A percentile compares a stretch with the other conserved stretches of the same genome.
These are phyloP conservation scores for Pseudocercospora pini-densiflorae DNA, from an alignment of 2,329 filamentous ascomycete species.

Conservation along the genomic window DNA sequence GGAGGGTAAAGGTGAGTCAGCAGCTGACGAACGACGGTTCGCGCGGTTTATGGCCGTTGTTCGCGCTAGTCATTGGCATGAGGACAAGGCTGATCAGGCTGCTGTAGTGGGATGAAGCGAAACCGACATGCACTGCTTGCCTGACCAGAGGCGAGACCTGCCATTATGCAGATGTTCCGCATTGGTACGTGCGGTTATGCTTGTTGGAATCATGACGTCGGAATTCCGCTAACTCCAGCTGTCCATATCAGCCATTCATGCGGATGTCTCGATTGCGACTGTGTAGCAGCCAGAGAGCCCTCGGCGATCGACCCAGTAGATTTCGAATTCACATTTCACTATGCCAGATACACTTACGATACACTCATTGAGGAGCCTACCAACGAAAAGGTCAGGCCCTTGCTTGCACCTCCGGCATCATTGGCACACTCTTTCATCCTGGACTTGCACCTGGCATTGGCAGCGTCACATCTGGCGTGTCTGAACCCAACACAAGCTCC, in stretches of 20 bases:
- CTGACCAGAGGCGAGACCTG: conserved; percentile 11
- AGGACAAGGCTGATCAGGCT: not conserved
- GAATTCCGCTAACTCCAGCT: not conserved
- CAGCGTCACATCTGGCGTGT: conserved; percentile 13
- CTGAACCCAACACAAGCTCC: not conserved
- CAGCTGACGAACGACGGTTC: not conserved
- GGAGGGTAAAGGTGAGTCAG: conserved; percentile 10
- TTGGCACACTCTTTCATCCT: conserved; percentile 14
- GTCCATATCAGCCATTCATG: conserved; percentile 2
- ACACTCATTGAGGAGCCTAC: conserved; percentile 9
- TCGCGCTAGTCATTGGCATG: not conserved
- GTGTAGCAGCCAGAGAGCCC: not conserved
- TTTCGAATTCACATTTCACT: conserved; percentile 16
- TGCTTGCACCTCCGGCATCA: conserved; percentile 13
- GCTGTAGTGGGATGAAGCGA: conserved; percentile 13
- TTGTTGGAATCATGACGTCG: not conserved
- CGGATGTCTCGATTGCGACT: conserved; percentile 10
- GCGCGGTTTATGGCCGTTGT: not conserved
- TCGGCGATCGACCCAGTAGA: not conserved
- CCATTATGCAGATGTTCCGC: conserved; percentile 7
- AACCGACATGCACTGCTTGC: conserved; percentile 12
- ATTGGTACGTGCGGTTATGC: not conserved
- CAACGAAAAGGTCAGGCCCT: conserved; percentile 8
- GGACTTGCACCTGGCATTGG: conserved; percentile 15
- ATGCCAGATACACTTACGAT: conserved; percentile 18